Percentiles rank a stretch among this genome's conserved stretches.
phyloP scores from a whole-genome alignment of 2,329 filamentous ascomycete species.

The Tolypocladium album region DNA sequence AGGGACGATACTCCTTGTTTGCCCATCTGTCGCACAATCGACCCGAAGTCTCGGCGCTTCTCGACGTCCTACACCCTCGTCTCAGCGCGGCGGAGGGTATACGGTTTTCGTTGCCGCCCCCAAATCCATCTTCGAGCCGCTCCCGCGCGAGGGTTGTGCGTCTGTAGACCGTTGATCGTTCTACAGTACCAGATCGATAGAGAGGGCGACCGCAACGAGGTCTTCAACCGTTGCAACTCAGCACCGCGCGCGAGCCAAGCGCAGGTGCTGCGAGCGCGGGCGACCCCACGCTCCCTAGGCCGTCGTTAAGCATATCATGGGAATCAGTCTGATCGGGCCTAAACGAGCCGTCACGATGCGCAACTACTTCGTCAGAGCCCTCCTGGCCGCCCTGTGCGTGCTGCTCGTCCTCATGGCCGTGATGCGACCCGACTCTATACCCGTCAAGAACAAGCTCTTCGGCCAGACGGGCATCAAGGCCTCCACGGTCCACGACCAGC shows the following conservation, averaged over 20 bases:
- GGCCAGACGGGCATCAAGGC: conserved; percentile 19
- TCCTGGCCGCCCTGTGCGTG: conserved; percentile 31
- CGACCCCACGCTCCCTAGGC: not conserved
- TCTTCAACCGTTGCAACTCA: not conserved
- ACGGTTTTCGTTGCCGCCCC: not conserved
- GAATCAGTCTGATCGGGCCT: conserved; percentile 25
- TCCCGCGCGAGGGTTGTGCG: not conserved
- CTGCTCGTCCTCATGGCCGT: conserved; percentile 30
- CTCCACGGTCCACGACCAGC: conserved; percentile 15
- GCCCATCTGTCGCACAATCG: not conserved
- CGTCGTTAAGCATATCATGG: conserved; percentile 16
- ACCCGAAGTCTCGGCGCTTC: not conserved
- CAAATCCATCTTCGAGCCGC: not conserved
- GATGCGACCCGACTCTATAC: conserved; percentile 29
- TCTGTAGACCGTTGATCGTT: not conserved
- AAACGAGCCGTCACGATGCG: conserved; percentile 35
- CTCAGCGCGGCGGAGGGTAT: not conserved
- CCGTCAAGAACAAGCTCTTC: conserved; percentile 29
- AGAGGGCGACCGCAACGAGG: not conserved
- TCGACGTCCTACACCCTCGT: not conserved
- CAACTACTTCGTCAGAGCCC: conserved; percentile 33
- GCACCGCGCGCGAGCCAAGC: not conserved
- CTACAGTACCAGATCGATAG: not conserved
- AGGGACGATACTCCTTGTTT: not conserved
- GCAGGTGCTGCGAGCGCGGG: not conserved